phyloP scores from a whole-genome alignment of 2,329 filamentous ascomycete species.

The Botrytis paeoniae region DNA sequence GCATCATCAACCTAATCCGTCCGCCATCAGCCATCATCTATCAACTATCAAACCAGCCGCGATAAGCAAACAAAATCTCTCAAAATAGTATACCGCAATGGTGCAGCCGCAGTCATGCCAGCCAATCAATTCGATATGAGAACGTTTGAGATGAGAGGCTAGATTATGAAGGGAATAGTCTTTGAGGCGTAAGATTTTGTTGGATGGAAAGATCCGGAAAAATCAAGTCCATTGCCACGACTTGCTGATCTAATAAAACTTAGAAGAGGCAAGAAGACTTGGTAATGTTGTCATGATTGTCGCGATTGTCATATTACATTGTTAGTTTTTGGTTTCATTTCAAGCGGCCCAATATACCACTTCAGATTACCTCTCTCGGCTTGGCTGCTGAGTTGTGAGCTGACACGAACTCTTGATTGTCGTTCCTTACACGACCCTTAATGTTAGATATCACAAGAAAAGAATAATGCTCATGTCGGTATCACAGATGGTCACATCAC shows the following conservation, averaged over 20 bases:
- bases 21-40: not conserved
- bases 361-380: not conserved
- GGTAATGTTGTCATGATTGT: not conserved
- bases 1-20: not conserved
- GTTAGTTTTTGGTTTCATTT: not conserved
- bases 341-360: not conserved
- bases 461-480: not conserved
- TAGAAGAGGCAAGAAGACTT: not conserved
- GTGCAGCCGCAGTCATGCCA: not conserved
- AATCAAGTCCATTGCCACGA: not conserved
- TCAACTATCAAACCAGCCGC: not conserved
- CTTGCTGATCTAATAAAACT: not conserved
- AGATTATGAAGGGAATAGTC: not conserved
- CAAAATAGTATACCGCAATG: not conserved
- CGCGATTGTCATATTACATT: constrained; percentile 1
- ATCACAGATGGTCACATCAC: constrained; percentile 6
- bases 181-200: not conserved
- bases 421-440: not conserved
- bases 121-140: not conserved
- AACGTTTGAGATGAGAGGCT: not conserved
- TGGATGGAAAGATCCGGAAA: not conserved
- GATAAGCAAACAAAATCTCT: constrained; percentile 1
- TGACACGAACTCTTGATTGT: not conserved
- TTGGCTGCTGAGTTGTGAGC: not conserved
- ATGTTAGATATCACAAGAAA: not conserved